Conservation (phyloP, 345 rosid genomes). For the Salix purpurea region DNA sequence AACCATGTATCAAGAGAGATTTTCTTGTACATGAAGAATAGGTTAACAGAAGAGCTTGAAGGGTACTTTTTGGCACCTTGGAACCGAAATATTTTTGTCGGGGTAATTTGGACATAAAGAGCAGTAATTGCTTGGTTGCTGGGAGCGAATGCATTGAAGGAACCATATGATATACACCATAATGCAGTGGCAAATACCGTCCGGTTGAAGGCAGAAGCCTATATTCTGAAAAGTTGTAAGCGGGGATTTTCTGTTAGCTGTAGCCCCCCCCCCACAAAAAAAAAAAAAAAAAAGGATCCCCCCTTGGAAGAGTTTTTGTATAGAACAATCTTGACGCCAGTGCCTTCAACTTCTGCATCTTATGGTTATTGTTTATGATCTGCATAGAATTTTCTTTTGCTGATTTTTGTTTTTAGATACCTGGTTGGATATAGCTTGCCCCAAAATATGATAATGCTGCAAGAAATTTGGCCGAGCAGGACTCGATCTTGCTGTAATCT, state of each 20-base stretch:
- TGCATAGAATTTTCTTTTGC: not conserved
- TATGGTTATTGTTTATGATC: slow-evolving; percentile 3
- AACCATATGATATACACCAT: not conserved
- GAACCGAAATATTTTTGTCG: slow-evolving; percentile 4
- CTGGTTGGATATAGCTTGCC: not conserved
- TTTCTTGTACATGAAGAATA: slow-evolving; percentile 15
- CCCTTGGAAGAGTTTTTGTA: slow-evolving; percentile 18
- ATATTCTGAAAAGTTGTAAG: slow-evolving; percentile 7
- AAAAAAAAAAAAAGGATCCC: not conserved
- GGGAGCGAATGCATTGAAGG: slow-evolving; percentile 11
- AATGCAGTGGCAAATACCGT: not conserved
- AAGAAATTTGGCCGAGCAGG: not conserved
- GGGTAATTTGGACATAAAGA: slow-evolving; percentile 2
- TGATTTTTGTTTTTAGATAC: not conserved
- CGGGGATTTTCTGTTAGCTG: slow-evolving; percentile 16
- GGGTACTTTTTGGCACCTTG: slow-evolving; percentile 12
- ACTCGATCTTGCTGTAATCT: not conserved
- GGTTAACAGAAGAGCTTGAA: slow-evolving; percentile 23
- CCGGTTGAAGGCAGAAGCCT: slow-evolving; percentile 13
- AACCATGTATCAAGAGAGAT: slow-evolving; percentile 8
- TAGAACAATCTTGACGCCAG: slow-evolving; percentile 15
- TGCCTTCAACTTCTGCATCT: not conserved
- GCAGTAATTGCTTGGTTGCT: slow-evolving; percentile 4
- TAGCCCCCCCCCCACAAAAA: too few species aligned
- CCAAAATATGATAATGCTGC: not conserved